Conservation (phyloP, 139 green algal species). For the Coelastrella sp. region DNA sequence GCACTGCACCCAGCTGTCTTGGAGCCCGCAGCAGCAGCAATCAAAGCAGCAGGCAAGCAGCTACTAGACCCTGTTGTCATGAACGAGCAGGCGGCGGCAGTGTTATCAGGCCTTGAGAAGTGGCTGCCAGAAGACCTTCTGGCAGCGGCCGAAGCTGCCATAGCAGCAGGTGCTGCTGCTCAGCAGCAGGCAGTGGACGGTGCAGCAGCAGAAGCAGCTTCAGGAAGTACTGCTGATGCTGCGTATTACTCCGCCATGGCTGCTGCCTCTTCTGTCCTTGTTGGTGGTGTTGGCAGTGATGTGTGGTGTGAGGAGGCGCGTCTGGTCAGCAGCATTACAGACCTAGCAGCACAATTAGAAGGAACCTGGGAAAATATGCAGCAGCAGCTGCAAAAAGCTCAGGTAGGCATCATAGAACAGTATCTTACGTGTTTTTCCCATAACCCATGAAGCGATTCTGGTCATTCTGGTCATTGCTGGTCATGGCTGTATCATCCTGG, state of each 20-base stretch:
- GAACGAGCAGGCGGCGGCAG: slow-evolving; percentile 11
- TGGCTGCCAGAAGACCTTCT: slow-evolving; percentile 18
- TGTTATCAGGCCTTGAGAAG: not conserved
- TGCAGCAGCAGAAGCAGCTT: not conserved
- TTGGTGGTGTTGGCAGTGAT: not conserved
- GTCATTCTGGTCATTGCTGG: too few relatives aligned
- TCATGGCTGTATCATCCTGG: too few relatives aligned
- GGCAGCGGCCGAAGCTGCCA: slow-evolving; percentile 18
- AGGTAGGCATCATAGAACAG: slow-evolving; percentile 15
- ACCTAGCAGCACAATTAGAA: slow-evolving; percentile 11
- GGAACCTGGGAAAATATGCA: slow-evolving; percentile 2
- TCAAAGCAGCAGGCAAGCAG: not conserved
- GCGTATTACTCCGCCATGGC: not conserved
- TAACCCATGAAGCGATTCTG: too few relatives aligned
- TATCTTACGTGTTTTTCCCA: not conserved
- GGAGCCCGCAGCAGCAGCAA: not conserved
- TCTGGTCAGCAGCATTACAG: slow-evolving; percentile 7
- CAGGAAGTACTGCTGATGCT: not conserved
- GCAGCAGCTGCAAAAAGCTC: not conserved
- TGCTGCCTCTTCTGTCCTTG: not conserved
- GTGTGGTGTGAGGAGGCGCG: slow-evolving; percentile 32
- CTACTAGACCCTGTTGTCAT: not conserved
- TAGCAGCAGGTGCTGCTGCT: slow-evolving; percentile 1
- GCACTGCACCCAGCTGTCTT: not conserved
- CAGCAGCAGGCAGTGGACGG: not conserved